Percentiles rank a stretch among this genome's conserved stretches.
Conservation (phyloP, 176 grass and related monocot genomes). For the Secale cereale region DNA sequence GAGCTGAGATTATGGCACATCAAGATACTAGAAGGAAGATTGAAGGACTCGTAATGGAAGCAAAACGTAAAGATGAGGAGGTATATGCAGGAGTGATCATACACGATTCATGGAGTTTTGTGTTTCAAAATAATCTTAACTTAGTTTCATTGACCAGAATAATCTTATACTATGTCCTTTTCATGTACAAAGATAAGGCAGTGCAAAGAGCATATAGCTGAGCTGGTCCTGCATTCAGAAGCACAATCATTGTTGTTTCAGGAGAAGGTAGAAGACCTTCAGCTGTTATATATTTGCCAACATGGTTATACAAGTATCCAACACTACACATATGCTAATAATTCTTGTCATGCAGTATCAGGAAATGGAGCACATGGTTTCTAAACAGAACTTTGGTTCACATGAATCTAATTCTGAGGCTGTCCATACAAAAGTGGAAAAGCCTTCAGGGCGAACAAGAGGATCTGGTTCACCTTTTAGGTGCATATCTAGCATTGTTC, state of each 20-base stretch:
- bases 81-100: slow-evolving; percentile 21
- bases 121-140: slow-evolving; percentile 21
- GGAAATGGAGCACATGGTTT: slow-evolving; percentile 63
- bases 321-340: slow-evolving; percentile 28
- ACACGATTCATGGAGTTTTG: slow-evolving; percentile 8
- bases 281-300: slow-evolving; percentile 10
- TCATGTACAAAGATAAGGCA: slow-evolving; percentile 50
- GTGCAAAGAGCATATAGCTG: slow-evolving; percentile 76
- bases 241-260: slow-evolving; percentile 73
- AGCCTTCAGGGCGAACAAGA: slow-evolving; percentile 41
- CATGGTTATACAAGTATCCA: slow-evolving; percentile 11
- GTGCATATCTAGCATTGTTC: slow-evolving; percentile 78
- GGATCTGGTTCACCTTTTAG: slow-evolving; percentile 71
- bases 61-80: slow-evolving; percentile 70
- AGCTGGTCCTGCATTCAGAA: slow-evolving; percentile 81
- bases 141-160: slow-evolving; percentile 18
- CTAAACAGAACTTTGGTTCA: slow-evolving; percentile 29
- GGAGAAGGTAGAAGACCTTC: slow-evolving; percentile 63
- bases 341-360: slow-evolving; percentile 48
- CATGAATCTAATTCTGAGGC: slow-evolving; percentile 40
- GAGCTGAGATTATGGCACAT: slow-evolving; percentile 48
- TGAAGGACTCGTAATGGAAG: slow-evolving; percentile 51
- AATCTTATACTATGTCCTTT: slow-evolving; percentile 22
- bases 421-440: slow-evolving; percentile 54
- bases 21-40: slow-evolving; percentile 56